Conservation (phyloP, 1,284 basidiomycete genomes). For the Pterulicium gracile region DNA sequence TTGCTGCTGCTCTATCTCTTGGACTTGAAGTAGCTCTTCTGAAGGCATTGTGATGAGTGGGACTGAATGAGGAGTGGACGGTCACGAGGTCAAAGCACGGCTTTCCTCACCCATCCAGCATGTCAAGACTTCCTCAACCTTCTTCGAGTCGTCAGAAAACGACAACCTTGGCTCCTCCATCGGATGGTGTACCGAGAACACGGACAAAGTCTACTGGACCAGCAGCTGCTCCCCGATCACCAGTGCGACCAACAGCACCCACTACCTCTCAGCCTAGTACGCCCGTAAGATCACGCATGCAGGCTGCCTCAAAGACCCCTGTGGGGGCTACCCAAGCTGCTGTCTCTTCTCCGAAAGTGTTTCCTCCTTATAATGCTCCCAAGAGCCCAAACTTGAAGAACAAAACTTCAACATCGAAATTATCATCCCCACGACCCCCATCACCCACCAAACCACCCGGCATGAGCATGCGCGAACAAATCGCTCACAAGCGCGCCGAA, state of each 20-base stretch:
- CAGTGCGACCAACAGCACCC: neutral
- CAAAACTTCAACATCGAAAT: neutral
- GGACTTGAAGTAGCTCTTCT: no score
- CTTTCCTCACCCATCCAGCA: neutral
- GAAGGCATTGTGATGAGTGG: neutral
- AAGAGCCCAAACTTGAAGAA: no score
- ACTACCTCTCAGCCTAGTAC: neutral
- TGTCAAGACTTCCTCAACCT: neutral
- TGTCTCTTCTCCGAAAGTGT: no score
- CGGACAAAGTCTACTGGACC: neutral
- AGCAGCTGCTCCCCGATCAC: neutral
- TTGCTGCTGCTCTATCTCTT: no score
- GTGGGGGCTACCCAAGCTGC: no score
- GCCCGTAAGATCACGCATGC: neutral
- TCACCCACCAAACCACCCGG: constrained; percentile 22
- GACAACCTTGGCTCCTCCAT: neutral
- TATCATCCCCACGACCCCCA: constrained; percentile 1
- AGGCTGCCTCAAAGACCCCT: no score
- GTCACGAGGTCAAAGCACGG: neutral
- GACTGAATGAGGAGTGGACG: neutral
- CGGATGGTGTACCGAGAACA: neutral
- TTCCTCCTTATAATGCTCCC: no score
- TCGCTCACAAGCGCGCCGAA: constrained; percentile 64
- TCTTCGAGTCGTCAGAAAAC: neutral
- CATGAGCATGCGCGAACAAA: constrained; percentile 59